Evolutionary conservation across 768 basidiomycete genomes (phyloP).

Genomic region (Mycena indigotica): DNA sequence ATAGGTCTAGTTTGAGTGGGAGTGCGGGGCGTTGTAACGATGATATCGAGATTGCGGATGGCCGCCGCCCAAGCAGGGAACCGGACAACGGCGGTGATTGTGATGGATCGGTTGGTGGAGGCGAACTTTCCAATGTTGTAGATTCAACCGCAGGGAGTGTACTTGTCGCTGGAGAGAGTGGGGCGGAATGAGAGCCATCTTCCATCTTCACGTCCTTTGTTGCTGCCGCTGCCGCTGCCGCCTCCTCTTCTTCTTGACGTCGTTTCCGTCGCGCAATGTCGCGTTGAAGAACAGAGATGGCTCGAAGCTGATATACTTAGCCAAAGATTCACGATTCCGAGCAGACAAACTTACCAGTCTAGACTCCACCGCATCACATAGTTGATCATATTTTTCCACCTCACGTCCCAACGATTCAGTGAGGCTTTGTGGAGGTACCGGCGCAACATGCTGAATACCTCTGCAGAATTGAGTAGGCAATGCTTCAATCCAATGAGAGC

Average conservation of each 20-base stretch:
- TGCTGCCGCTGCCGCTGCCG: constrained; percentile 34
- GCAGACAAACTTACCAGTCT: constrained; percentile 45
- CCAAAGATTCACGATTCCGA: neutral
- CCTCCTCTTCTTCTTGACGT: constrained; percentile 45
- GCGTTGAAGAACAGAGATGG: constrained; percentile 71
- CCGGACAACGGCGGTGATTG: constrained; percentile 28
- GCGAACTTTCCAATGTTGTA: constrained; percentile 22
- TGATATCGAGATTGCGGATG: constrained; percentile 78
- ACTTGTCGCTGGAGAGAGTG: no score
- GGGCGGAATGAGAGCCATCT: neutral
- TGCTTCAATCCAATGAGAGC: neutral
- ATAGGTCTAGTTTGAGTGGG: constrained; percentile 80
- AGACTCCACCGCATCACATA: constrained; percentile 77
- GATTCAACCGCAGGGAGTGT: constrained; percentile 14
- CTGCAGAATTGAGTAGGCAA: constrained; percentile 34
- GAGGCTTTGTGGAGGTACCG: constrained; percentile 65
- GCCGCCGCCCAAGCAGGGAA: constrained; percentile 50
- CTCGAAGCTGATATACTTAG: constrained; percentile 54
- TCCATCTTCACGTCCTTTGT: constrained; percentile 13
- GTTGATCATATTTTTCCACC: constrained; percentile 76
- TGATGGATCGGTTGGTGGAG: constrained; percentile 39
- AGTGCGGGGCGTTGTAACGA: constrained; percentile 73
- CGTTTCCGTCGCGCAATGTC: constrained; percentile 66
- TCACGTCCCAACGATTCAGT: constrained; percentile 69
- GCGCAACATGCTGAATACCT: constrained; percentile 57